Base-by-base conservation (phyloP, 371 early-diverging fungal genomes). In the Circinella minor region DNA sequence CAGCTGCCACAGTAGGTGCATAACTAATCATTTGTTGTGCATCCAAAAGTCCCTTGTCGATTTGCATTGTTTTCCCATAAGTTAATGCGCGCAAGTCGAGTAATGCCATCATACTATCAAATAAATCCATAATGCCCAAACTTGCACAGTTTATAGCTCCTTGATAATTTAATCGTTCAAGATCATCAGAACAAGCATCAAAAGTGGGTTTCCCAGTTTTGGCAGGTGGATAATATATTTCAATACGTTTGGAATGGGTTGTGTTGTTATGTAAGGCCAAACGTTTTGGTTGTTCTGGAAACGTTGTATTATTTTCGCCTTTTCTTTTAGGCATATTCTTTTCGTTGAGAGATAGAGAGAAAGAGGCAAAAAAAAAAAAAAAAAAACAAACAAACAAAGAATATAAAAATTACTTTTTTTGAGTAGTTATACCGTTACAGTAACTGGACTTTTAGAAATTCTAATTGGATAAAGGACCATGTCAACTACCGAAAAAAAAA, bases 41-140 rank as follows among this genome's bases (percentile, higher is more conserved):
- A 36, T 65, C 65, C 18, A 48, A 20, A 4, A 65, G 65, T 10
- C 65, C 65, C 48, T 65, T 48, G 14, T 47, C 34, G 34, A 65
- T 47, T 36, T 65, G 48, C 18, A 46, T 65, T 9, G 48, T 34
- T 18, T 65, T 65, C 3, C 48, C 54, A n/a, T 51, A 48, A 0
- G 65, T 48, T n/a, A 51, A 15, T 15, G 65, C 65, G 13, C 65
- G 65, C 18, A 65, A 36, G 65, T 65, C 65, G 14, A 65, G 36
- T 57, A 57, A 34, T 18, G 57, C 57, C 10, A 57, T 18, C 34
- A 57, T 17, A 9, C 34, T 57, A 13, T 34, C 34, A 34, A 34
- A n/a, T 34, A 57, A 10, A 57, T 57, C 57, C 6, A 5, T 6
- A 27, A 57, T 57, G 14, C 34, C 57, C 20, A 14, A 57, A 34